These are phyloP conservation scores for Saccharomycopsis fibuligera DNA, from an alignment of 805 yeast genomes.

Conservation along the genomic window DNA sequence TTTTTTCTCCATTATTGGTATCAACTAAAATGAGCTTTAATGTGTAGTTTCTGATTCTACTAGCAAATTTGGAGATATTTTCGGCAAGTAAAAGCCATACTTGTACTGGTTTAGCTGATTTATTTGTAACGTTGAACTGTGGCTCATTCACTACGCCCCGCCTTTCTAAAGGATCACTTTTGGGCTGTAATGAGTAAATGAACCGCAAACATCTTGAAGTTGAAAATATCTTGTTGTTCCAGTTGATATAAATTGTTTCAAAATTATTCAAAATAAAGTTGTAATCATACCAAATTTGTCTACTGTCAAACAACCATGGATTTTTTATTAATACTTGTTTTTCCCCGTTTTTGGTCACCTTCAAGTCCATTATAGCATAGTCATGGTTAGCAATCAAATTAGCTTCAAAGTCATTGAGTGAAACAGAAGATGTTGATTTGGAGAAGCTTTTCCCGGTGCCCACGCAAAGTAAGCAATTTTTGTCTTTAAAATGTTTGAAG, in stretches of 20 bases:
- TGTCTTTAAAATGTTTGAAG: constrained; percentile 27
- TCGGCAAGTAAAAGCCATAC: constrained; percentile 43
- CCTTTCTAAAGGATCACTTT: background rate
- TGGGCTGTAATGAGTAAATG: background rate
- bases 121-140: constrained; percentile 38
- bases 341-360: constrained; percentile 21
- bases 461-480: constrained; percentile 46
- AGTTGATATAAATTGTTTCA: constrained; percentile 54
- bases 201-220: constrained; percentile 24
- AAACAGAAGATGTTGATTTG: constrained; percentile 6
- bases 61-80: constrained; percentile 12
- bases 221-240: constrained; percentile 44
- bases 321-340: constrained; percentile 34
- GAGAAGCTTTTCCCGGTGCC: constrained; percentile 54
- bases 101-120: constrained; percentile 25
- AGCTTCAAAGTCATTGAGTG: constrained; percentile 19
- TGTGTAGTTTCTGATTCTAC: constrained; percentile 20
- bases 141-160: constrained; percentile 26
- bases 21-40: constrained; percentile 24
- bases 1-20: constrained; percentile 30
- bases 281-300: constrained; percentile 24
- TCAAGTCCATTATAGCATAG: constrained; percentile 49
- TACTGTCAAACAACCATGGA: constrained; percentile 35
- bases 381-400: constrained; percentile 57
- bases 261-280: constrained; percentile 34